Percentiles rank a stretch among this genome's conserved stretches.
These are phyloP conservation scores for Anacardium occidentale DNA, from an alignment of 345 rosid genomes.

Conservation along the genomic window DNA sequence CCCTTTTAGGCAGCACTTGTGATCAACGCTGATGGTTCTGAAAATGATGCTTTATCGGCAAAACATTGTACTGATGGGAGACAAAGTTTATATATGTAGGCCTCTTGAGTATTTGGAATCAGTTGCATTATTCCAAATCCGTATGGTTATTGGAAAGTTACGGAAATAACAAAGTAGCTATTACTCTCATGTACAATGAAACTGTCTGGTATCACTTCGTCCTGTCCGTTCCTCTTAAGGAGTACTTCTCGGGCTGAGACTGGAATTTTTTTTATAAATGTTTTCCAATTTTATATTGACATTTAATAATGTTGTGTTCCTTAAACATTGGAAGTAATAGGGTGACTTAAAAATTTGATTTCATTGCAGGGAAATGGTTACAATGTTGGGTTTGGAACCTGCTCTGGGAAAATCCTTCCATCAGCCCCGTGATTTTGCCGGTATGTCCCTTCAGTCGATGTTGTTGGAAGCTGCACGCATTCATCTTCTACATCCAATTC, in stretches of 20 bases:
- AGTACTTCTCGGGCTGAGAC: neutral
- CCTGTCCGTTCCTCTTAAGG: neutral
- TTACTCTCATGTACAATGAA: neutral
- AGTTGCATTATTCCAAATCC: too few relatives aligned
- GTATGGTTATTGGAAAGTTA: neutral
- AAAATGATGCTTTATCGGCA: neutral
- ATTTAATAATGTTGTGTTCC: neutral
- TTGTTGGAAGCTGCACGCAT: neutral
- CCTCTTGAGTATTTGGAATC: neutral
- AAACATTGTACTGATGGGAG: neutral
- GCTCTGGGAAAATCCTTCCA: slow-evolving; percentile 78
- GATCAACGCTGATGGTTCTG: neutral
- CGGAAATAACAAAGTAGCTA: neutral
- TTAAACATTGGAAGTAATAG: neutral
- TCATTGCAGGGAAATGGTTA: slow-evolving; percentile 83
- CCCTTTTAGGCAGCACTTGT: neutral
- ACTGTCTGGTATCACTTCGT: neutral
- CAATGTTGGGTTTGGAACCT: slow-evolving; percentile 83
- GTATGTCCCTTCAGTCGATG: neutral
- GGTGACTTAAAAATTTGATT: slow-evolving; percentile 8
- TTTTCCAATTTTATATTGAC: neutral
- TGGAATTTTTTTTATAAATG: too few relatives aligned
- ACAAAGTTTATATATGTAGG: neutral
- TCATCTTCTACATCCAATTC: neutral
- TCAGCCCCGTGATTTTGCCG: slow-evolving; percentile 32